phyloP scores from a whole-genome alignment of 306 rosid genomes.

The Cucumis sativus region DNA sequence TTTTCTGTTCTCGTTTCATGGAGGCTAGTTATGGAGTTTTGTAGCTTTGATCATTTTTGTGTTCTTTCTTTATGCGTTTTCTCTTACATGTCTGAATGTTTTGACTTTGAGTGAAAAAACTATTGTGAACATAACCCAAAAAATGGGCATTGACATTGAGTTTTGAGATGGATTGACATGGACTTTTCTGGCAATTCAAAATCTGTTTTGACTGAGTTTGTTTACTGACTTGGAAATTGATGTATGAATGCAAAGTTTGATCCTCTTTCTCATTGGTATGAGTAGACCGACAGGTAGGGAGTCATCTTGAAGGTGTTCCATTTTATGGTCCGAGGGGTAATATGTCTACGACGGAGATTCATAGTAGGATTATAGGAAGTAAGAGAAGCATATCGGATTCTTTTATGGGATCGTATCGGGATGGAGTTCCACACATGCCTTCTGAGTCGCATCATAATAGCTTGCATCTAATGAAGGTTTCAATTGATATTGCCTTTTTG shows the following conservation, averaged over 20 bases:
- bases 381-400: conserved; percentile 86
- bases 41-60: conserved; percentile 2
- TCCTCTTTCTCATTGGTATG: conserved; percentile 18
- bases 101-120: not conserved
- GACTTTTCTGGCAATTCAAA: not conserved
- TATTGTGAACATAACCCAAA: not conserved
- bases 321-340: conserved; percentile 77
- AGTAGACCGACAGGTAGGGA: conserved; percentile 63
- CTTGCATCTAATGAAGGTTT: conserved; percentile 78
- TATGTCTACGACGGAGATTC: conserved; percentile 54
- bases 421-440: conserved; percentile 46
- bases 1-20: not conserved
- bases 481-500: not conserved
- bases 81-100: not conserved
- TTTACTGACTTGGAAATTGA: not conserved
- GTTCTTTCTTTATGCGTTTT: not conserved
- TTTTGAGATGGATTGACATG: not conserved
- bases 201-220: not conserved
- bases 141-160: not conserved
- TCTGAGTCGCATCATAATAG: conserved; percentile 64
- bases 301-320: conserved; percentile 89
- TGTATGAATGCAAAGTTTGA: conserved; percentile 14
- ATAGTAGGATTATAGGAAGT: conserved; percentile 51
- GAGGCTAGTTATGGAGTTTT: not conserved
- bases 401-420: conserved; percentile 63